phyloP scores from a whole-genome alignment of 2,329 filamentous ascomycete genomes.

The Amesomyces nigricolor region DNA sequence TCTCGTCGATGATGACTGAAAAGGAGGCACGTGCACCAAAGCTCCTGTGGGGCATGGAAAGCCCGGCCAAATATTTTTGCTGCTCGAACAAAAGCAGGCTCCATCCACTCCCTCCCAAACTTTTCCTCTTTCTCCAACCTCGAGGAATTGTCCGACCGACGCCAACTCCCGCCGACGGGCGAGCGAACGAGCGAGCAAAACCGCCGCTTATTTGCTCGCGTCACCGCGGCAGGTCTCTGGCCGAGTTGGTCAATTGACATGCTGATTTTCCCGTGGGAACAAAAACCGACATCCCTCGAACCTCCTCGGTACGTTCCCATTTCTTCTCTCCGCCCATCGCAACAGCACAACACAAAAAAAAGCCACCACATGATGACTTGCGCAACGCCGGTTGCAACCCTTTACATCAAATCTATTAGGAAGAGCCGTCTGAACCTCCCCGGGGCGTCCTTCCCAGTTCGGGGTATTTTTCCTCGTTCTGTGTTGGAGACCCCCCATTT shows the following conservation, averaged over 20 bases:
- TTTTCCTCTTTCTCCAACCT: background rate
- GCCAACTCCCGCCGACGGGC: background rate
- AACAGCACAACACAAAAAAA: background rate
- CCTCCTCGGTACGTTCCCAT: background rate
- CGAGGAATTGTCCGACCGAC: background rate
- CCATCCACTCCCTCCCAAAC: background rate
- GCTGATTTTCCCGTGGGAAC: no score
- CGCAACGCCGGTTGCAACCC: slow-evolving; percentile 33
- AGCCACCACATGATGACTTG: slow-evolving; percentile 33
- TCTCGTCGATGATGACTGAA: no score
- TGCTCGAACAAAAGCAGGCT: no score
- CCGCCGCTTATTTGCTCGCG: background rate
- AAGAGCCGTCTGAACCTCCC: slow-evolving; percentile 39
- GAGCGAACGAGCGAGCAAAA: background rate
- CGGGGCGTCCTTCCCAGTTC: slow-evolving; percentile 9
- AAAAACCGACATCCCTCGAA: no score
- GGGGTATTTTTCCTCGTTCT: background rate
- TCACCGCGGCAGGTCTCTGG: no score
- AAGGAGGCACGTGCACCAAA: no score
- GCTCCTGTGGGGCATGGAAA: background rate
- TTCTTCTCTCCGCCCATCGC: background rate
- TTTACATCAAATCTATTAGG: slow-evolving; percentile 30
- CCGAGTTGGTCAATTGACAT: no score
- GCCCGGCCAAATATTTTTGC: slow-evolving; percentile 1
- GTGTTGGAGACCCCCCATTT: background rate